Evolutionary conservation across 75 land plant species (phyloP), one percentile per base, ranked within the genome.

Genomic region (Pinus tabuliformis): DNA sequence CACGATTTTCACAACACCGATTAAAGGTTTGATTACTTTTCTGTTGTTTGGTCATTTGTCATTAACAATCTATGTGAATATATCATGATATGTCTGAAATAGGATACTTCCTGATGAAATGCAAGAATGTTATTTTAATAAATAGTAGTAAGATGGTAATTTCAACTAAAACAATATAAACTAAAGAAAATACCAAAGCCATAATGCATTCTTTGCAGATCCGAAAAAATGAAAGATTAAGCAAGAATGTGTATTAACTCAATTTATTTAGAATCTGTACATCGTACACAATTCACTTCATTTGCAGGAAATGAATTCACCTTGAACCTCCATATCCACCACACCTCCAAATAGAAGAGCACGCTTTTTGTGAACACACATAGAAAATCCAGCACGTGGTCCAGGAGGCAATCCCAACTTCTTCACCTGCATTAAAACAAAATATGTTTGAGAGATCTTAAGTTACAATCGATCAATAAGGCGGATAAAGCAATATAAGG

Each of bases 291-390:
- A 68, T 68, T 68, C 13, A 39, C n/a, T 39, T 42, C 13, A 68
- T n/a, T 68, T 42, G 11, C n/a, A 68, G 22, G 13, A 68, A 68
- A 68, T 42, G 70, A 17, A 65, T 74, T 73, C 21, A 95, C 99
- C 99, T 89, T 89, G 83, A 62, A 76, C 88, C 83, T 97, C 99
- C 80, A 89, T 88, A 79, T 97, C 99, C 26, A 97, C 98, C 13
- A 95, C 98, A 14, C 99, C 99, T 45, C 99, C 99, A 91, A 97
- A 97, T 24, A 97, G 83, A 71, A 97, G 62, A 72, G 98, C 98
- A 65, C 99, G 88, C 75, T 89, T 97, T 82, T 97, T 97, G 77
- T 97, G 99, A 37, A 96, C 87, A 80, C 94, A 88, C 91, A 97
- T 91, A 45, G 99, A 95, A 81, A 97, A 97, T 24, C 99, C 98